Evolutionary conservation across 306 rosid genomes (phyloP), one percentile per base, ranked within the genome.

Genomic region (Quillaja saponaria): DNA sequence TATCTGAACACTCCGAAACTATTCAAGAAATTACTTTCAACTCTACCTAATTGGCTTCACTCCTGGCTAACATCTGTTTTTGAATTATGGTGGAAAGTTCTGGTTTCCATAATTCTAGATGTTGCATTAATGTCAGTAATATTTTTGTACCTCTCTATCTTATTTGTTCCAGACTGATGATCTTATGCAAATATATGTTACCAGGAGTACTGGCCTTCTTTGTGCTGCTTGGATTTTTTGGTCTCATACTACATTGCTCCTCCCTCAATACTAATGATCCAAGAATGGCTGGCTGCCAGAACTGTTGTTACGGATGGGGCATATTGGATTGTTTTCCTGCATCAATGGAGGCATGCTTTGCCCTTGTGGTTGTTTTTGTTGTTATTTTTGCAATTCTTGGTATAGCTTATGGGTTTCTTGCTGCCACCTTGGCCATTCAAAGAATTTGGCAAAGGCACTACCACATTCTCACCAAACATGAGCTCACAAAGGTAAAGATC

Each of bases 371-470:
- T 44, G 97, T 94, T 68, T 94, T 94, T 8, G 95, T 94, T 12
- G 87, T 94, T 58, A 87, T 94, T 78, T 94, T 94, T 78, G 99
- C 95, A 18, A 94, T 94, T 75, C 96, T 94, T 66, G 99, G 99
- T 52, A 87, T 94, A 67, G 97, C 99, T 42, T 94, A 94, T 53
- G 92, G 99, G 49, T 94, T 94, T 73, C 99, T 94, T 47, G 97
- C 97, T 13, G 80, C 95, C 39, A 94, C 99, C 49, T 87, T 94
- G 99, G 97, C 90, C 53, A 87, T 89, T 72, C 99, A 94, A 76
- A 85, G 97, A 84, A 94, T 94, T 74, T 94, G 99, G 99, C 99
- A 94, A 80, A 83, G 96, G 77, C 99, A 94, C 79, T 94, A 94
- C 79, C 97, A 94, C 69, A 89, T 94, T 70, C 97, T 94, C 68